phyloP scores from a whole-genome alignment of 441 rosid genomes.

The Pelargonium fulgidum region DNA sequence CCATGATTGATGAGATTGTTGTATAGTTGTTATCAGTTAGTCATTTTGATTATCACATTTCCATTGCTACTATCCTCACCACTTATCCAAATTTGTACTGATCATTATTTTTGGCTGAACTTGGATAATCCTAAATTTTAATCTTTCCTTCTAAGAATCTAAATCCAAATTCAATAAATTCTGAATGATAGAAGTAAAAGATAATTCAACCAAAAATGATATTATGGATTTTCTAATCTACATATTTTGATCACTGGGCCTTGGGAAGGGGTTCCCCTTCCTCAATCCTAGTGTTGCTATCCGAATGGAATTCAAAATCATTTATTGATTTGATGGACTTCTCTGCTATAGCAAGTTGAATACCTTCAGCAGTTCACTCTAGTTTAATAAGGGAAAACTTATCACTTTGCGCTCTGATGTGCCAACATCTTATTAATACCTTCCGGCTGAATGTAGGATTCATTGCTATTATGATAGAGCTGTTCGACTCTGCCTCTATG shows the following conservation, averaged over 20 bases:
- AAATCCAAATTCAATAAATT: no score
- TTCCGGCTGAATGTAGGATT: slow-evolving; percentile 9
- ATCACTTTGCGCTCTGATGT: neutral
- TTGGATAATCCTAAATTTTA: no score
- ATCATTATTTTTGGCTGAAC: no score
- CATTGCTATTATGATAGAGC: slow-evolving; percentile 6
- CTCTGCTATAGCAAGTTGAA: neutral
- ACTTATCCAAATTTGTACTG: no score
- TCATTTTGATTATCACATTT: no score
- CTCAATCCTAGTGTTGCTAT: neutral
- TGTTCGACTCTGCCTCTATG: slow-evolving; percentile 13
- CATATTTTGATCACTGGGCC: neutral
- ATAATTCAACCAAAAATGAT: no score
- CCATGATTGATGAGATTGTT: no score
- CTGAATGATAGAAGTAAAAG: no score
- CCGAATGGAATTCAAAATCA: neutral
- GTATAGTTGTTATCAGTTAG: no score
- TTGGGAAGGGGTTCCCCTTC: neutral
- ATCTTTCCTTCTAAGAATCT: no score
- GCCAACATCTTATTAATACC: neutral
- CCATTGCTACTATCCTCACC: no score
- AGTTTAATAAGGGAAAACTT: neutral
- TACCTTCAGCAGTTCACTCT: neutral
- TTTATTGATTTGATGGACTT: neutral
- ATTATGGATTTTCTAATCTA: neutral